phyloP scores from a whole-genome alignment of 2,329 filamentous ascomycete genomes.

The Arthrinium puccinioides region DNA sequence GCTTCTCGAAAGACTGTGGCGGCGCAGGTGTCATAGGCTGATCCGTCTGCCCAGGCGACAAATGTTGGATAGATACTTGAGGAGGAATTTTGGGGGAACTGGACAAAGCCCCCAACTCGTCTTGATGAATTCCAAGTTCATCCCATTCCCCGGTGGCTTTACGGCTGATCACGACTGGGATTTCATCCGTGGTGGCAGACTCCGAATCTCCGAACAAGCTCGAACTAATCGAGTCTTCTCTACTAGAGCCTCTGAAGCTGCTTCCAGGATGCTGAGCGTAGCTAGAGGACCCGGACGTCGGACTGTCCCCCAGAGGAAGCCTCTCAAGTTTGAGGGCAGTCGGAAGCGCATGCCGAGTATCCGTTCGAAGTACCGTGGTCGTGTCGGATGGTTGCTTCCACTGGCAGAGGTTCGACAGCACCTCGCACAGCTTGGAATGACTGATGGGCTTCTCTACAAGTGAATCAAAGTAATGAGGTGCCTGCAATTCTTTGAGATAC shows the following conservation, averaged over 20 bases:
- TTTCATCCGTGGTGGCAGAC: conserved; percentile 68
- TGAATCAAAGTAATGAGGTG: conserved; percentile 91
- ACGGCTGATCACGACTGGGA: conserved; percentile 67
- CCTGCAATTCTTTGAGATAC: conserved; percentile 94
- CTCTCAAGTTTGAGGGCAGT: conserved; percentile 55
- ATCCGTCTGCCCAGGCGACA: conserved; percentile 57
- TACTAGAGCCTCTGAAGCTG: conserved; percentile 71
- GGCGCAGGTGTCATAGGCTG: conserved; percentile 37
- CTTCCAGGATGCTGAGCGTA: conserved; percentile 65
- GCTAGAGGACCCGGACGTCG: conserved; percentile 68
- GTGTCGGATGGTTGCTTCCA: conserved; percentile 72
- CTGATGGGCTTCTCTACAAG: conserved; percentile 96
- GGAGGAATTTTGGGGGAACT: conserved; percentile 37
- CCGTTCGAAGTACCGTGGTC: too few species aligned
- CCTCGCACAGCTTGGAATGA: conserved; percentile 81
- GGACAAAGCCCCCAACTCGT: conserved; percentile 32
- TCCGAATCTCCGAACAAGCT: conserved; percentile 85
- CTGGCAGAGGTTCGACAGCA: conserved; percentile 79
- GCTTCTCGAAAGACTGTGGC: conserved; percentile 64
- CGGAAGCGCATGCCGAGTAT: too few species aligned
- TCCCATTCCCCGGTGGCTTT: conserved; percentile 73
- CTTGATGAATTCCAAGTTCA: conserved; percentile 70
- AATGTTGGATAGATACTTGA: conserved; percentile 52
- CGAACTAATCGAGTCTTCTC: conserved; percentile 83
- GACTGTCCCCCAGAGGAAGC: conserved; percentile 66